Evolutionary conservation across 2,329 filamentous ascomycete species (phyloP).

Genomic region (Exserohilum rostratum): DNA sequence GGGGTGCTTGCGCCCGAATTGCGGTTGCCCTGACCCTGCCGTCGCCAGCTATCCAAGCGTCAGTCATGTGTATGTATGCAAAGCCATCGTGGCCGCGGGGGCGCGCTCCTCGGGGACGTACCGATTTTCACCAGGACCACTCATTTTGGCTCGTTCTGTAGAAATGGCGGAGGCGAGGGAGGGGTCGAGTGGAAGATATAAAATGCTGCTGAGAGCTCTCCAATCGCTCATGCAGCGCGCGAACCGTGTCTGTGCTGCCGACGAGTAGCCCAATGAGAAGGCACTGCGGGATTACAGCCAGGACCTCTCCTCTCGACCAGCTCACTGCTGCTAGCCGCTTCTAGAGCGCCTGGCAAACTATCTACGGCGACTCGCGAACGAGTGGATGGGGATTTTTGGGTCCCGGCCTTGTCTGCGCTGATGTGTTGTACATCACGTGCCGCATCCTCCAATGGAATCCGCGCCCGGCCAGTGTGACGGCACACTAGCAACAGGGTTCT

Average conservation of each 20-base stretch:
- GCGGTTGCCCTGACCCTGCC: conserved; percentile 42
- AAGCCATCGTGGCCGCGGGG: too few relatives aligned
- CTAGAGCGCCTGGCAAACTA: conserved; percentile 12
- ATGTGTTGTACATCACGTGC: conserved; percentile 26
- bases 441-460: conserved; percentile 10
- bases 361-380: conserved; percentile 15
- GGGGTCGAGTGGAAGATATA: conserved; percentile 39
- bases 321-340: conserved; percentile 27
- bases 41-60: conserved; percentile 41
- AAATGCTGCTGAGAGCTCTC: conserved; percentile 34
- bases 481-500: conserved; percentile 14
- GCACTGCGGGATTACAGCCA: conserved; percentile 14
- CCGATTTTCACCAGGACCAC: conserved; percentile 48
- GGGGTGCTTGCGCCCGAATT: conserved; percentile 43
- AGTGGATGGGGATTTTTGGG: conserved; percentile 22
- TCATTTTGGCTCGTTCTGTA: conserved; percentile 40
- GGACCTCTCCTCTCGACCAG: conserved; percentile 19
- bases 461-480: conserved; percentile 1
- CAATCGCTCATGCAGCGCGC: conserved; percentile 29
- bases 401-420: conserved; percentile 11
- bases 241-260: conserved; percentile 28
- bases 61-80: conserved; percentile 10
- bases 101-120: conserved; percentile 19
- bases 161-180: conserved; percentile 33
- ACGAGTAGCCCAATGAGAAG: conserved; percentile 25